phyloP scores from a whole-genome alignment of 805 yeast genomes.

The Kodamaea restingae region DNA sequence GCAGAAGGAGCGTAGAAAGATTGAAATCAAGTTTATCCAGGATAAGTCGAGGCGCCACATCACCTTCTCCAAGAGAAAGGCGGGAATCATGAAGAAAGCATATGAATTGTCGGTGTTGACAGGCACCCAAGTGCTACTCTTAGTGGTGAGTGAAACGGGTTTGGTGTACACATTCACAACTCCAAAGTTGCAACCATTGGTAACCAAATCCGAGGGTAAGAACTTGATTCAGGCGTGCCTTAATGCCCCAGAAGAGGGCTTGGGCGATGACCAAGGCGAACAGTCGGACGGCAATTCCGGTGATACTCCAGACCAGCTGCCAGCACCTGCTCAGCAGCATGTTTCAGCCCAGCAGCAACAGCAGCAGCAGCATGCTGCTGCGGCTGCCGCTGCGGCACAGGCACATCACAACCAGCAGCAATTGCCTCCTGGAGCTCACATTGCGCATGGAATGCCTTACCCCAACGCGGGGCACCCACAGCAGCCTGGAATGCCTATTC shows the following conservation, averaged over 20 bases:
- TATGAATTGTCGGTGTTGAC: conserved; percentile 94
- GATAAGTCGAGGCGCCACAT: conserved; percentile 97
- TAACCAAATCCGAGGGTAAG: conserved; percentile 95
- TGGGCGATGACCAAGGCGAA: conserved; percentile 58
- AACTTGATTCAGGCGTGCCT: conserved; percentile 94
- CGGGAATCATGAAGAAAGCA: conserved; percentile 99
- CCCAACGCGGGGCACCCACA: conserved; percentile 38
- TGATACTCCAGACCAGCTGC: conserved; percentile 39
- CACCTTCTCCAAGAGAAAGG: conserved; percentile 96
- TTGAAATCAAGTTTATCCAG: conserved; percentile 94
- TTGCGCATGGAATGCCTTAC: conserved; percentile 44
- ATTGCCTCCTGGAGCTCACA: conserved; percentile 37
- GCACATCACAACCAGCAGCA: conserved; percentile 30
- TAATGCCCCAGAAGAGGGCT: conserved; percentile 89
- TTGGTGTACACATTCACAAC: conserved; percentile 97
- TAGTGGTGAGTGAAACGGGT: conserved; percentile 98
- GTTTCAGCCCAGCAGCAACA: conserved; percentile 8
- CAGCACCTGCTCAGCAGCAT: conserved; percentile 23
- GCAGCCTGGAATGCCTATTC: conserved; percentile 37
- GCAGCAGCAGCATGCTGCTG: conserved; percentile 17
- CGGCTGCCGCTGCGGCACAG: conserved; percentile 27
- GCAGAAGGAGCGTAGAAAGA: conserved; percentile 71
- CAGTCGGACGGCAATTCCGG: conserved; percentile 47
- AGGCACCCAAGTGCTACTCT: conserved; percentile 91
- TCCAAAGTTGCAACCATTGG: conserved; percentile 97